Conservation (phyloP, 176 grass and related monocot genomes). For the Ensete ventricosum region DNA sequence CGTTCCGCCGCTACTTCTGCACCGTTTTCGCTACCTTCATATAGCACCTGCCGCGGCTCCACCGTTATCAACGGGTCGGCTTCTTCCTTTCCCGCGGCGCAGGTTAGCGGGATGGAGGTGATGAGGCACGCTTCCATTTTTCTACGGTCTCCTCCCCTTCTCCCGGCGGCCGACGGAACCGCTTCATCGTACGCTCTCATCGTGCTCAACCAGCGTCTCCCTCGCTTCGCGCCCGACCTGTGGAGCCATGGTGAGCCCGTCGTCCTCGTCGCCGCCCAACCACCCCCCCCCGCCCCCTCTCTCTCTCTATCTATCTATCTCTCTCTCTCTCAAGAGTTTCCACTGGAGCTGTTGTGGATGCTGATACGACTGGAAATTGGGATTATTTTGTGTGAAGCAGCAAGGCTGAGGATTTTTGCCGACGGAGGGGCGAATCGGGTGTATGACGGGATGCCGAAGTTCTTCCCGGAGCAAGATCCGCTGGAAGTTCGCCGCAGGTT, state of each 20-base stretch:
- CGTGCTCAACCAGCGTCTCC: slow-evolving; percentile 86
- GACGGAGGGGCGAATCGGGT: slow-evolving; percentile 85
- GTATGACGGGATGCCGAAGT: slow-evolving; percentile 59
- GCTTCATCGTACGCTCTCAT: slow-evolving; percentile 45
- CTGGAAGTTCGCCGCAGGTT: slow-evolving; percentile 48
- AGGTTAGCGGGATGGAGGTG: slow-evolving; percentile 19
- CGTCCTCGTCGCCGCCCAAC: neutral
- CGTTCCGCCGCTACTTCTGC: neutral
- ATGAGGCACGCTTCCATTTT: slow-evolving; percentile 60
- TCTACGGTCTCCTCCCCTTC: slow-evolving; percentile 31
- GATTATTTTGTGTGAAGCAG: slow-evolving; percentile 28
- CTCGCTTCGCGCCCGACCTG: slow-evolving; percentile 64
- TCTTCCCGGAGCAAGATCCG: slow-evolving; percentile 50
- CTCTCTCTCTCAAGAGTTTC: neutral
- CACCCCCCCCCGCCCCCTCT: too few species aligned
- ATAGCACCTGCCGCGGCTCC: too few species aligned
- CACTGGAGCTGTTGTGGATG: neutral
- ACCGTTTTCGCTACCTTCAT: too few species aligned
- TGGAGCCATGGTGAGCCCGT: slow-evolving; percentile 50
- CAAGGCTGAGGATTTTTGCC: slow-evolving; percentile 58
- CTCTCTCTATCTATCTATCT: neutral
- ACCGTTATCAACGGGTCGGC: neutral
- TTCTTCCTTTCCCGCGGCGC: neutral
- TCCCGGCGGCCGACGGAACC: neutral
- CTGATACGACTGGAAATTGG: neutral